Evolutionary conservation across 768 basidiomycete species (phyloP), one percentile per base, ranked within the genome.

Genomic region (Tylopilus plumbeoviolaceoides): DNA sequence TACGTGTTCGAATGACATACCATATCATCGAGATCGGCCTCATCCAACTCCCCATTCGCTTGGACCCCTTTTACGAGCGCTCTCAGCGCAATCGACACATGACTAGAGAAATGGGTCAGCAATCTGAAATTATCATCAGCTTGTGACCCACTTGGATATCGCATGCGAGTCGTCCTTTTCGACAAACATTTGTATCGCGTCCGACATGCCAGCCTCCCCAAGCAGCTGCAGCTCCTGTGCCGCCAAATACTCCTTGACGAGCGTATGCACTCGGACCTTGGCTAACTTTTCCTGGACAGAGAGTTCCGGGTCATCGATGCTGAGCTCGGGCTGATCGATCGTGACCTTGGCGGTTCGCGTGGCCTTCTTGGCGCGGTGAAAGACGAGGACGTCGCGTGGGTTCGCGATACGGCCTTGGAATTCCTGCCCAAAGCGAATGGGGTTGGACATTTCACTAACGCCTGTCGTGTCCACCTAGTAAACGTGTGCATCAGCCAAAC

Each of bases 111-210:
- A 31, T 48, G 17, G 20, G 23, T 31, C 25, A 36, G 39, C 25
- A 25, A 23, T 31, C 28, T 36, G 39, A 6, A 39, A 28, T 5
- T 2, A 14, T 3, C 2, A 8, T 3, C 15, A 17, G 7, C 17
- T 6, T 31, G n/a, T 14, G 5, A 80, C 88, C 59, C 58, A 94
- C 93, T 75, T 80, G 58, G 85, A 81, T 64, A 99, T 95, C 9
- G 95, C 92, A 73, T 94, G 89, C 27, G 82, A 84, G 68, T 97
- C 94, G 63, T 98, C 95, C 77, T 99, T 99, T 69, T 98, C 95
- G 54, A 99, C 95, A 71, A 90, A 98, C 70, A 86, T 79, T 74
- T 91, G 86, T 48, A 99, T 94, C 7, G 97, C 97, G 66, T 94
- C 90, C 38, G 85, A 87, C 88, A 99, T 90, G 23, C 88, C 93